Evolutionary conservation across 768 basidiomycete genomes (phyloP).

Genomic region (Pleurotus tuoliensis): DNA sequence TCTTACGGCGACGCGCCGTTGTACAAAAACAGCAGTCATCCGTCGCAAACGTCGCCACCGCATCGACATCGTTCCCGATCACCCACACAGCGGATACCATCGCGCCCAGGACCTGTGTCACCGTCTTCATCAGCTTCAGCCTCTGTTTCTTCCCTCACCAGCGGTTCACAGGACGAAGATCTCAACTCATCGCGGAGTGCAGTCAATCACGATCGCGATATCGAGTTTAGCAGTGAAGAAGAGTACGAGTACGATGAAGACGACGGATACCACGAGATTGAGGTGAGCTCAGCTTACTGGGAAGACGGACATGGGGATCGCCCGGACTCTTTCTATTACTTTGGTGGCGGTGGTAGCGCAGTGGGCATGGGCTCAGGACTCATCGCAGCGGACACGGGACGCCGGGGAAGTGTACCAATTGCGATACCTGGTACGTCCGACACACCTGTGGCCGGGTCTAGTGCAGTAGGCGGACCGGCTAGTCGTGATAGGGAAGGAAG

Average conservation of each 20-base stretch:
- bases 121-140: slow-evolving; percentile 10
- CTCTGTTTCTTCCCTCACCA: not conserved
- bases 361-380: slow-evolving; percentile 20
- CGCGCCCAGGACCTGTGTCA: slow-evolving; percentile 12
- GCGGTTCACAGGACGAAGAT: slow-evolving; percentile 15
- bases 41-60: slow-evolving; percentile 23
- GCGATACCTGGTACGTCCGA: slow-evolving; percentile 41
- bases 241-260: slow-evolving; percentile 36
- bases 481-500: slow-evolving; percentile 54
- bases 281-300: slow-evolving; percentile 33
- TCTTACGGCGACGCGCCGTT: slow-evolving; percentile 7
- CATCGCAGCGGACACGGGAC: slow-evolving; percentile 21
- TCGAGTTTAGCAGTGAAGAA: slow-evolving; percentile 45
- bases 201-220: slow-evolving; percentile 22
- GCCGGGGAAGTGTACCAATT: slow-evolving; percentile 61
- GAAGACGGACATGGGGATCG: slow-evolving; percentile 24
- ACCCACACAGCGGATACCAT: not conserved
- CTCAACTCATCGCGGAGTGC: slow-evolving; percentile 21
- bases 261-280: slow-evolving; percentile 31
- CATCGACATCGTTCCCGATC: slow-evolving; percentile 7
- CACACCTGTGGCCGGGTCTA: slow-evolving; percentile 6
- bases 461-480: slow-evolving; percentile 16
- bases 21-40: slow-evolving; percentile 22
- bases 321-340: slow-evolving; percentile 19
- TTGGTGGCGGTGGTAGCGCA: slow-evolving; percentile 17